These are phyloP conservation scores for Alternaria brassicicola DNA, from an alignment of 2,329 filamentous ascomycete genomes.

Conservation along the genomic window DNA sequence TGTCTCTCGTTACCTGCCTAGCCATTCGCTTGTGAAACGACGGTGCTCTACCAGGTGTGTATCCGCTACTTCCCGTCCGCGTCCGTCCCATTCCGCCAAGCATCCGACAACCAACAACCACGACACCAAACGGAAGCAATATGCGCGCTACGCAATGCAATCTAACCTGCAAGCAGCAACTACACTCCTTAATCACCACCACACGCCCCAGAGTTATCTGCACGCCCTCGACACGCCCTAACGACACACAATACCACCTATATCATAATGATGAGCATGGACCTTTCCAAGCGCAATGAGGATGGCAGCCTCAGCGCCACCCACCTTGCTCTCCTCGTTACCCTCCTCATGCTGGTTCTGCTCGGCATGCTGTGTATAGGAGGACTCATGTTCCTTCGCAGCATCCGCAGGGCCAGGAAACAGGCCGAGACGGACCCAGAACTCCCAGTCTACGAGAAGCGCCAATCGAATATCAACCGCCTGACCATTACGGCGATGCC, in stretches of 20 bases:
- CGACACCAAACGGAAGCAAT: constrained; percentile 19
- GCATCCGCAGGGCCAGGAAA: constrained; percentile 59
- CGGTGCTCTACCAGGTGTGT: constrained; percentile 38
- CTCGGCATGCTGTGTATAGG: constrained; percentile 71
- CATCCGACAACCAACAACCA: constrained; percentile 10
- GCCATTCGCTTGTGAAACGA: constrained; percentile 15
- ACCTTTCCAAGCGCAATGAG: constrained; percentile 57
- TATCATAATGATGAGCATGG: constrained; percentile 51
- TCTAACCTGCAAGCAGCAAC: constrained; percentile 35
- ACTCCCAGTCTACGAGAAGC: constrained; percentile 72
- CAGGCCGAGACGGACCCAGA: constrained; percentile 55
- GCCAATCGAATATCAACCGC: constrained; percentile 60
- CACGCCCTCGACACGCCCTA: constrained; percentile 31
- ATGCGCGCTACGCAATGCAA: constrained; percentile 2
- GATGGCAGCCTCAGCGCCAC: constrained; percentile 61
- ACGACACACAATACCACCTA: constrained; percentile 23
- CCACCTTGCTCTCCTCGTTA: constrained; percentile 78
- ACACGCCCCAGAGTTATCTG: constrained; percentile 17
- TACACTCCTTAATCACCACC: constrained; percentile 37
- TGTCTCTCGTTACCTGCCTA: constrained; percentile 31
- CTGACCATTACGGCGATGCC: constrained; percentile 58
- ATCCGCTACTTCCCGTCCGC: constrained; percentile 20
- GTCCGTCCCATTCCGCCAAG: constrained; percentile 28
- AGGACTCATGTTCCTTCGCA: constrained; percentile 74
- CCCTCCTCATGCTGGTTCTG: constrained; percentile 78